These are phyloP conservation scores for Fonsecaea erecta DNA, from an alignment of 2,329 filamentous ascomycete species.

Conservation along the genomic window DNA sequence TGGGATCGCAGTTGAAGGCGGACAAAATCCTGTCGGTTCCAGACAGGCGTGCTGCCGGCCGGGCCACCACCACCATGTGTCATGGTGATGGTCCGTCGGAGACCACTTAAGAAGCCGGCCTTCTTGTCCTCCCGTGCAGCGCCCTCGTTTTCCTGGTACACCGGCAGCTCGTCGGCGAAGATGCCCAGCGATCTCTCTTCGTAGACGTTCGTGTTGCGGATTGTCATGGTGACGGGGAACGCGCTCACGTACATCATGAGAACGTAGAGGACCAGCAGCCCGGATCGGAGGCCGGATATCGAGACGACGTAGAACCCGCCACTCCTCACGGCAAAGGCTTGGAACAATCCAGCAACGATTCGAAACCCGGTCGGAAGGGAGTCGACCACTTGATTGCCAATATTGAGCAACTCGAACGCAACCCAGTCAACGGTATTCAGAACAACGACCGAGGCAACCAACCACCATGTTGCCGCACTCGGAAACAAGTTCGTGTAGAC, in stretches of 20 bases:
- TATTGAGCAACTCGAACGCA: slow-evolving; percentile 48
- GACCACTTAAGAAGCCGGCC: slow-evolving; percentile 16
- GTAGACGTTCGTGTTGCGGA: slow-evolving; percentile 77
- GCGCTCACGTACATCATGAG: slow-evolving; percentile 99
- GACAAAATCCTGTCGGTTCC: slow-evolving; percentile 55
- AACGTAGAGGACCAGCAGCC: slow-evolving; percentile 77
- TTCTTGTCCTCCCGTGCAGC: slow-evolving; percentile 11
- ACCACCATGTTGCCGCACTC: slow-evolving; percentile 62
- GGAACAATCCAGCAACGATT: slow-evolving; percentile 63
- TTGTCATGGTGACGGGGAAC: slow-evolving; percentile 93
- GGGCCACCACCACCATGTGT: slow-evolving; percentile 14
- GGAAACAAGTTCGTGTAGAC: slow-evolving; percentile 69
- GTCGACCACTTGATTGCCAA: slow-evolving; percentile 55
- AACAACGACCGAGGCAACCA: slow-evolving; percentile 56
- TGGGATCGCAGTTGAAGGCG: slow-evolving; percentile 66
- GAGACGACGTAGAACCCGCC: slow-evolving; percentile 57
- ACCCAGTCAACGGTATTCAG: slow-evolving; percentile 62
- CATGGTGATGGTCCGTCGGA: slow-evolving; percentile 25
- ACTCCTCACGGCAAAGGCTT: slow-evolving; percentile 58
- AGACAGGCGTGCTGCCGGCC: slow-evolving; percentile 3
- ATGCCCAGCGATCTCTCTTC: slow-evolving; percentile 70
- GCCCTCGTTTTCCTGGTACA: background rate
- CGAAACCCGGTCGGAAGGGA: slow-evolving; percentile 52
- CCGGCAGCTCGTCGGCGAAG: slow-evolving; percentile 47
- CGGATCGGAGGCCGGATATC: slow-evolving; percentile 56